These are phyloP conservation scores for Sporothrix euskadiensis DNA, from an alignment of 2,329 filamentous ascomycete species.

Conservation along the genomic window DNA sequence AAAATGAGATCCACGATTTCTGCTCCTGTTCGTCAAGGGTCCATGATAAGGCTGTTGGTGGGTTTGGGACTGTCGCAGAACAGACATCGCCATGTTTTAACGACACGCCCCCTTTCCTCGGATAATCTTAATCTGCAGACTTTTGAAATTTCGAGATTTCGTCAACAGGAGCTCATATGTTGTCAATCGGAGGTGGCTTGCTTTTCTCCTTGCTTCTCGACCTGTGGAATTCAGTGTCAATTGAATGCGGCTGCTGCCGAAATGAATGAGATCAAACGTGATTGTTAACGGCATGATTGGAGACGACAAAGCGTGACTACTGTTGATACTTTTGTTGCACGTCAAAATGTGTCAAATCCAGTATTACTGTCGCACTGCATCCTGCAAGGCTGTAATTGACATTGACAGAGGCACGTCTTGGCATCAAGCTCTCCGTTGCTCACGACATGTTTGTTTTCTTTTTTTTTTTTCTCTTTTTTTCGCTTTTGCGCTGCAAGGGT, in stretches of 20 bases:
- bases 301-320: too few relatives aligned
- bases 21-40: neutral
- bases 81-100: neutral
- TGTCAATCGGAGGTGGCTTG: constrained; percentile 1
- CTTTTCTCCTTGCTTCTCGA: neutral
- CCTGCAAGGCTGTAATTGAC: constrained; percentile 1
- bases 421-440: neutral
- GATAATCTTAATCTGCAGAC: neutral
- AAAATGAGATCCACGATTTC: neutral
- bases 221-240: too few relatives aligned
- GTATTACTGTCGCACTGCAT: neutral
- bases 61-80: neutral
- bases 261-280: neutral
- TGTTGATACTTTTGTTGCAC: too few relatives aligned
- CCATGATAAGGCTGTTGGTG: neutral
- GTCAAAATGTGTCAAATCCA: too few relatives aligned
- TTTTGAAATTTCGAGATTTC: neutral
- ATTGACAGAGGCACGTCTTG: constrained; percentile 6
- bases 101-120: neutral
- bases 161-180: neutral
- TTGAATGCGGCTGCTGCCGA: neutral
- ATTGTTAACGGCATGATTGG: neutral
- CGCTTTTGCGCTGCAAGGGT: neutral
- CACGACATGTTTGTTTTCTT: neutral
- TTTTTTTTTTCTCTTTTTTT: too few relatives aligned